Evolutionary conservation across 805 yeast genomes (phyloP).

Genomic region (Candida qinlingensis): DNA sequence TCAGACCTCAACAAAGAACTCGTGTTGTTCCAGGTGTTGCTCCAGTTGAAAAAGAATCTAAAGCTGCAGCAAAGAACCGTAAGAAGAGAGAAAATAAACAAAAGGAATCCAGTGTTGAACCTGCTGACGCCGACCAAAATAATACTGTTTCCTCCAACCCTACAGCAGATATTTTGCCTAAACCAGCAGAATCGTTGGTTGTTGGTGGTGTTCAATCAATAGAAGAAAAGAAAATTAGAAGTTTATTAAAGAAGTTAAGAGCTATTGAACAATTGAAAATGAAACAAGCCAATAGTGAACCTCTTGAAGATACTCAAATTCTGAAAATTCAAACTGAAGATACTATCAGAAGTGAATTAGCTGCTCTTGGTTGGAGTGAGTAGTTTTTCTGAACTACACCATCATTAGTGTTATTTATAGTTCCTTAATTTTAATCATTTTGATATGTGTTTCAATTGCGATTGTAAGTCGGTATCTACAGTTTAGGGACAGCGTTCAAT

Average conservation of each 20-base stretch:
- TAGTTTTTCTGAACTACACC: not conserved
- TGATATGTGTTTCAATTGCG: no score
- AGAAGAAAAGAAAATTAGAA: constrained; percentile 90
- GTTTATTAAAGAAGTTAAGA: constrained; percentile 84
- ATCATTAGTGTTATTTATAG: no score
- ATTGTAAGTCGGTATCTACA: no score
- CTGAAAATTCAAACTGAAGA: constrained; percentile 85
- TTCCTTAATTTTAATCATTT: no score
- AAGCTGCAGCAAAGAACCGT: constrained; percentile 66
- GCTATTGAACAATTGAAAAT: constrained; percentile 90
- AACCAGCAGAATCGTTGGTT: constrained; percentile 33
- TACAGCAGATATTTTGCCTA: not conserved
- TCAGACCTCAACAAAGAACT: constrained; percentile 29
- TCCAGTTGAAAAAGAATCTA: constrained; percentile 42
- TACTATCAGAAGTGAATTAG: constrained; percentile 70
- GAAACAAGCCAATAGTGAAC: constrained; percentile 79
- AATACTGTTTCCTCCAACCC: no score
- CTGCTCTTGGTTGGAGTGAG: constrained; percentile 67
- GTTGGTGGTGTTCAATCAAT: constrained; percentile 62
- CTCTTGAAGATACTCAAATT: constrained; percentile 88
- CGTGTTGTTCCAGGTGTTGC: constrained; percentile 58
- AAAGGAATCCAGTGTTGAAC: constrained; percentile 14
- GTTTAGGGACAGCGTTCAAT: no score
- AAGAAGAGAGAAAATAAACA: constrained; percentile 68
- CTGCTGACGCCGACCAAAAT: not conserved